Evolutionary conservation across 305 asterid species (phyloP).

Genomic region (Withania somnifera): DNA sequence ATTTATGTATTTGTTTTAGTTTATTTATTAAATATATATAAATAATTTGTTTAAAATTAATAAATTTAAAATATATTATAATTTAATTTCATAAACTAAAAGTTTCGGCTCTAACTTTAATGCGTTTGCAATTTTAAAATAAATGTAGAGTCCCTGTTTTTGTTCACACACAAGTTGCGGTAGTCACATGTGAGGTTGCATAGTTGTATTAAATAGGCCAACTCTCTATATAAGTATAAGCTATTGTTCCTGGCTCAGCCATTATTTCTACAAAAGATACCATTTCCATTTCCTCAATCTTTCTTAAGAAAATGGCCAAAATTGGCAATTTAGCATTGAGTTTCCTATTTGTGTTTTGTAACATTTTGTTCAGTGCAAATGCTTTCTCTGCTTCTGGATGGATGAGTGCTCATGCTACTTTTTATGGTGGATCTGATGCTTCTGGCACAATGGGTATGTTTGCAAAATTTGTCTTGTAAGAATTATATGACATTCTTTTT

Average conservation of each 20-base stretch:
- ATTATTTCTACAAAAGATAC: slow-evolving; percentile 5
- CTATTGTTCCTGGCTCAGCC: slow-evolving; percentile 10
- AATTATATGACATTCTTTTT: neutral
- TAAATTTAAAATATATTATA: neutral
- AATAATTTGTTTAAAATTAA: neutral
- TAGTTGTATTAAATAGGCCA: slow-evolving; percentile 14
- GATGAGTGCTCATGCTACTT: slow-evolving; percentile 68
- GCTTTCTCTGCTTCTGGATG: slow-evolving; percentile 57
- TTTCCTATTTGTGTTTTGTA: slow-evolving; percentile 15
- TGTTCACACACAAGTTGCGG: slow-evolving; percentile 17
- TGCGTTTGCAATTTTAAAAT: neutral
- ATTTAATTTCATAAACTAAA: neutral
- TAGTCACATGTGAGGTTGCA: slow-evolving; percentile 40
- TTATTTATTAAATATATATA: neutral
- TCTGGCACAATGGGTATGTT: slow-evolving; percentile 87
- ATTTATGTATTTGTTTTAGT: no score
- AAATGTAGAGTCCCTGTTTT: neutral
- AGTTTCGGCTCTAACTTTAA: neutral
- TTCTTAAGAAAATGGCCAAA: slow-evolving; percentile 19
- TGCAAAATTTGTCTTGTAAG: neutral
- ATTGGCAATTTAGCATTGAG: slow-evolving; percentile 13
- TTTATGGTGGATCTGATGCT: slow-evolving; percentile 87
- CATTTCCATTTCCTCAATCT: neutral
- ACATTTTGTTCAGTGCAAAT: slow-evolving; percentile 24
- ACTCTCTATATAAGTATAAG: slow-evolving; percentile 32